Evolutionary conservation across 2,329 filamentous ascomycete genomes (phyloP).

Genomic region (Talaromyces sp.): DNA sequence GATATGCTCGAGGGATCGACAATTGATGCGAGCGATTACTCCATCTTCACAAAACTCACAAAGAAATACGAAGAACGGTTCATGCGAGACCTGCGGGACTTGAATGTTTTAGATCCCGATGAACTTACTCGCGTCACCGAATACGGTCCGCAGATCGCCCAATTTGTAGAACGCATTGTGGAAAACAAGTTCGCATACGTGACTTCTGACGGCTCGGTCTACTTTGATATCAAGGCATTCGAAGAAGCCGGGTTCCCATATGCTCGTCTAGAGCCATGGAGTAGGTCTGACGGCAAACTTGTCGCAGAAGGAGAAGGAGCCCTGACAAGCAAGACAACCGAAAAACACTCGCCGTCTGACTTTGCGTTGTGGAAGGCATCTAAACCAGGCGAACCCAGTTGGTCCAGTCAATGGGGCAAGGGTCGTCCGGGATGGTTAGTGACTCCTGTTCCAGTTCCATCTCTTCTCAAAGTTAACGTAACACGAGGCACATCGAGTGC

Average conservation of each 20-base stretch:
- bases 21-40: conserved; percentile 59
- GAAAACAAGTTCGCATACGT: conserved; percentile 81
- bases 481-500: conserved; percentile 91
- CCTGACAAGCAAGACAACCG: conserved; percentile 55
- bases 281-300: conserved; percentile 74
- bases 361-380: conserved; percentile 94
- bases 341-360: conserved; percentile 74
- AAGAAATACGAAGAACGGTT: conserved; percentile 84
- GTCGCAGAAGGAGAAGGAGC: conserved; percentile 89
- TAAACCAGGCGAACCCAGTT: conserved; percentile 86
- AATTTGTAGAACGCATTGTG: conserved; percentile 78
- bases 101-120: conserved; percentile 82
- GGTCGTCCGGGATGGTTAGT: conserved; percentile 69
- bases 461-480: no score
- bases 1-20: conserved; percentile 59
- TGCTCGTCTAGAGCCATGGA: conserved; percentile 79
- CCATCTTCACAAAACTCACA: conserved; percentile 84
- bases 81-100: conserved; percentile 76
- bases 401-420: conserved; percentile 81
- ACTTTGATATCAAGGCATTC: conserved; percentile 87
- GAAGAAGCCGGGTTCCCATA: conserved; percentile 82
- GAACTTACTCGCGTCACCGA: conserved; percentile 86
- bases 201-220: conserved; percentile 75
- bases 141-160: conserved; percentile 80
- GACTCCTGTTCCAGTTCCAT: no score